Percentiles rank a stretch among this genome's conserved stretches.
These are phyloP conservation scores for Harrya chromipes DNA, from an alignment of 768 basidiomycete species.

Conservation along the genomic window DNA sequence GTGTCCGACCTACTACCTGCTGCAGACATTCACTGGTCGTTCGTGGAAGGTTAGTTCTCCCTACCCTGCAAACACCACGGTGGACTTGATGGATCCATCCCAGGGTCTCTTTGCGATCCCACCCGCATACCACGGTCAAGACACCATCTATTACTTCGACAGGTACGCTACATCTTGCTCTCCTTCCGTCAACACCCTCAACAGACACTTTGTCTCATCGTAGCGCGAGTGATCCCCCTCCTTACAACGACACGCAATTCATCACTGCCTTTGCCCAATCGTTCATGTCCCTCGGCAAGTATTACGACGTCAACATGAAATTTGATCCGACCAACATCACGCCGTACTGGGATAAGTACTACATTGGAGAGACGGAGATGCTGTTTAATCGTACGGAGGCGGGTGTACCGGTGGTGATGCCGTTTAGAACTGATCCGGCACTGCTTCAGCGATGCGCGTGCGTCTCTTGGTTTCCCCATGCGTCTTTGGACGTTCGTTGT, in stretches of 20 bases:
- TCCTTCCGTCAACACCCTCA: background rate
- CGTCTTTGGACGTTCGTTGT: no score
- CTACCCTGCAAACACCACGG: conserved; percentile 14
- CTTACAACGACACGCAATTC: conserved; percentile 29
- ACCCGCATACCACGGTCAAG: conserved; percentile 31
- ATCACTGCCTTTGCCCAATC: conserved; percentile 25
- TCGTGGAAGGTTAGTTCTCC: conserved; percentile 32
- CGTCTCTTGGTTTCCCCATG: background rate
- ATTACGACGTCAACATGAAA: conserved; percentile 22
- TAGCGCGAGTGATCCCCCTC: conserved; percentile 4
- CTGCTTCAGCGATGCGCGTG: conserved; percentile 13
- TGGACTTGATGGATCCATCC: background rate
- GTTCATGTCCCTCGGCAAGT: conserved; percentile 24
- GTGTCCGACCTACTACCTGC: conserved; percentile 35
- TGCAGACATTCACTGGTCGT: conserved; percentile 28
- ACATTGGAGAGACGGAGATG: conserved; percentile 10
- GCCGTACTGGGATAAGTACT: conserved; percentile 10
- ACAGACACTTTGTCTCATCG: background rate
- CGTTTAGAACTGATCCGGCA: conserved; percentile 1
- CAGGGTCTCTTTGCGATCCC: conserved; percentile 33
- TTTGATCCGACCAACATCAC: conserved; percentile 17
- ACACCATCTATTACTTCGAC: conserved; percentile 41
- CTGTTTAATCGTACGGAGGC: conserved; percentile 11
- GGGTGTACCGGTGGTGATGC: background rate
- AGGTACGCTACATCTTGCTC: background rate